Percentiles rank a stretch among this genome's conserved stretches.
phyloP scores from a whole-genome alignment of 2,329 filamentous ascomycete species.

The Botrytis tulipae region DNA sequence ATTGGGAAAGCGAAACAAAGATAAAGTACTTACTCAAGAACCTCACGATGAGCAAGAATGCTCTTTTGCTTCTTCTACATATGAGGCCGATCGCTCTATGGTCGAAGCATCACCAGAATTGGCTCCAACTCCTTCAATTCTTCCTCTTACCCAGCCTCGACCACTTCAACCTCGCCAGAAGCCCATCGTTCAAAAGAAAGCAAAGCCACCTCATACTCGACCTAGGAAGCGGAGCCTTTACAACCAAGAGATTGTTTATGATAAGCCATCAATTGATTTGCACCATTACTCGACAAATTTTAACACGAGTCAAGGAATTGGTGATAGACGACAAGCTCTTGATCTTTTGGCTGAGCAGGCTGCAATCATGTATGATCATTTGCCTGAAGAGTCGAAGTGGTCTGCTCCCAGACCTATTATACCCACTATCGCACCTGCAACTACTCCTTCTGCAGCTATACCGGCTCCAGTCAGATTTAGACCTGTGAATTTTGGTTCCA shows the following conservation, averaged over 20 bases:
- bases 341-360: constrained; percentile 1
- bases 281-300: background rate
- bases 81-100: background rate
- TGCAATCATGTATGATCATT: background rate
- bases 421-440: background rate
- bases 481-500: background rate
- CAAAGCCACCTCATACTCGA: background rate
- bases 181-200: background rate
- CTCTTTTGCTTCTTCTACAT: background rate
- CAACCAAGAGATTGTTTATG: background rate
- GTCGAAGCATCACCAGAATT: background rate
- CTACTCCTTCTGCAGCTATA: background rate
- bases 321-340: background rate
- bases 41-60: background rate
- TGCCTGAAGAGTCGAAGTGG: background rate
- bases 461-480: no score
- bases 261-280: background rate
- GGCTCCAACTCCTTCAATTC: background rate
- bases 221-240: background rate
- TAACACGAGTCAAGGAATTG: background rate
- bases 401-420: background rate
- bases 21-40: no score
- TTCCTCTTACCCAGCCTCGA: background rate
- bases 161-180: background rate
- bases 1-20: background rate